Conservation (phyloP, 1,139 yeast genomes). For the Saccharomyces hybrid region DNA sequence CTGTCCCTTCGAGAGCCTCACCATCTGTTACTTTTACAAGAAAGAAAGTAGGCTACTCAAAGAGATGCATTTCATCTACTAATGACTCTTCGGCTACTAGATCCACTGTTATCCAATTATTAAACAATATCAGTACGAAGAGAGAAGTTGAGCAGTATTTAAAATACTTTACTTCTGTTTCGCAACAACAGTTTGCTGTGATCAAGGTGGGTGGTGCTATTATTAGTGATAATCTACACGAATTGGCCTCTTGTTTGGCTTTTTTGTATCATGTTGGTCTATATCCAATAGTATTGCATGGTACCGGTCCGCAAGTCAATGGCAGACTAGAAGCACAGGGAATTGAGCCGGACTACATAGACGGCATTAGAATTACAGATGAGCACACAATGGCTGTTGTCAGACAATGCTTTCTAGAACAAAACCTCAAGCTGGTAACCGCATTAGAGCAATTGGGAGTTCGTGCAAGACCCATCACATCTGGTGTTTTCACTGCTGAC, state of each 20-base stretch:
- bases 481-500: slow-evolving; percentile 94
- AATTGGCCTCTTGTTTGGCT: slow-evolving; percentile 90
- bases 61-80: slow-evolving; percentile 18
- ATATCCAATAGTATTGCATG: slow-evolving; percentile 93
- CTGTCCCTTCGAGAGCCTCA: slow-evolving; percentile 2
- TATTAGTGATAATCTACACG: slow-evolving; percentile 87
- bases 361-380: slow-evolving; percentile 95
- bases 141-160: slow-evolving; percentile 96
- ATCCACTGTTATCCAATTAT: slow-evolving; percentile 88
- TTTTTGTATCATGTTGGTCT: slow-evolving; percentile 95
- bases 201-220: slow-evolving; percentile 99
- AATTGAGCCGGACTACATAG: slow-evolving; percentile 90
- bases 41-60: slow-evolving; percentile 24
- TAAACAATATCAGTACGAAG: slow-evolving; percentile 93
- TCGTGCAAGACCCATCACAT: slow-evolving; percentile 96
- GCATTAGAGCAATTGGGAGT: slow-evolving; percentile 96
- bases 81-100: slow-evolving; percentile 44
- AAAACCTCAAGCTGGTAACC: slow-evolving; percentile 86
- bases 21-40: slow-evolving; percentile 6
- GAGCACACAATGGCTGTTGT: slow-evolving; percentile 94
- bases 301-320: slow-evolving; percentile 98
- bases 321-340: slow-evolving; percentile 89
- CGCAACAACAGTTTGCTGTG: slow-evolving; percentile 94
- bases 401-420: slow-evolving; percentile 89
- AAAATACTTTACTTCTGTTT: slow-evolving; percentile 91